Evolutionary conservation across 2,329 filamentous ascomycete species (phyloP).

Genomic region (Xylariaceae sp.): DNA sequence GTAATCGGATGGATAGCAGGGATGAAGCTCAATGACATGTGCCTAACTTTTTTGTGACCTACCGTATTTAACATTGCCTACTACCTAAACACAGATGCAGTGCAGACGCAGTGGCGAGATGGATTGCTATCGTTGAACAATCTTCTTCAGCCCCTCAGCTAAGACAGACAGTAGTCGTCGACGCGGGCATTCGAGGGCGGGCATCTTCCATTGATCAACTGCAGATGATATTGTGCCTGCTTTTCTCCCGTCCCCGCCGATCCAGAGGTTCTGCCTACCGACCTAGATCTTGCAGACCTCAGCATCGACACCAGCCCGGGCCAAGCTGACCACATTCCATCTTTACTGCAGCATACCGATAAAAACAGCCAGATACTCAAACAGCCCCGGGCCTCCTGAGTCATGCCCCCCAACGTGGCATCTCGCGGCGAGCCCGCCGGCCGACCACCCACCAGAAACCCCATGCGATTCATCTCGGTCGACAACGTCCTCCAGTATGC

Average conservation of each 20-base stretch:
- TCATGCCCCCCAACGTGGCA: slow-evolving; percentile 8
- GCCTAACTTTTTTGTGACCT: too few relatives aligned
- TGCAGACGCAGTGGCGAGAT: too few relatives aligned
- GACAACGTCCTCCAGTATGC: slow-evolving; percentile 94
- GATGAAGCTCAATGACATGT: too few relatives aligned
- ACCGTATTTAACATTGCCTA: too few relatives aligned
- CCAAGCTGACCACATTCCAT: background rate
- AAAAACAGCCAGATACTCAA: background rate
- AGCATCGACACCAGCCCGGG: background rate
- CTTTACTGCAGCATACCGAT: background rate
- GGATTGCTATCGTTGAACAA: too few relatives aligned
- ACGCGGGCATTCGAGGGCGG: too few relatives aligned
- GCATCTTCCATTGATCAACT: too few relatives aligned
- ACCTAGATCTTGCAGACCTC: background rate
- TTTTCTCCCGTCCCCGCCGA: background rate
- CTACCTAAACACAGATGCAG: too few relatives aligned
- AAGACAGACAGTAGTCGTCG: too few relatives aligned
- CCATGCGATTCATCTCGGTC: slow-evolving; percentile 78
- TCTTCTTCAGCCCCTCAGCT: too few relatives aligned
- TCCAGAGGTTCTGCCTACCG: background rate
- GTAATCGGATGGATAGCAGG: background rate
- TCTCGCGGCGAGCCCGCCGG: slow-evolving; percentile 9
- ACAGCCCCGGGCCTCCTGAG: too few relatives aligned
- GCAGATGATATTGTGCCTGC: background rate
- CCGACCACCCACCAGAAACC: slow-evolving; percentile 19